These are phyloP conservation scores for Trametes versicolor DNA, from an alignment of 1,284 basidiomycete genomes.

Conservation along the genomic window DNA sequence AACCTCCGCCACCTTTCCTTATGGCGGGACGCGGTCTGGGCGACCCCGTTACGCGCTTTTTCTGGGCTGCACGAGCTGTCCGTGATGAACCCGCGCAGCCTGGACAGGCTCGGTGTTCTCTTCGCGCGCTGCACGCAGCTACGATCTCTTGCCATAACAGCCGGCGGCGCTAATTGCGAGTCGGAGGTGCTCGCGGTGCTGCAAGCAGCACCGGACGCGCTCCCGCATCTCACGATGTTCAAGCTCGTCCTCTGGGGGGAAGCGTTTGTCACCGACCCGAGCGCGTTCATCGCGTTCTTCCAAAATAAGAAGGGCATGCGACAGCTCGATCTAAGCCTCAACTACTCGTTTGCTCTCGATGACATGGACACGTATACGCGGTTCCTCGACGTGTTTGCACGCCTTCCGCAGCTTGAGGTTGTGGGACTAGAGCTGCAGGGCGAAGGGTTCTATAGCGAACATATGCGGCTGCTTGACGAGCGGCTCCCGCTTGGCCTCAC, in stretches of 20 bases:
- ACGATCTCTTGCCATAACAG: constrained; percentile 14
- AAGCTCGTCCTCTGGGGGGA: constrained; percentile 8
- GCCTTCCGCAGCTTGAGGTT: constrained; percentile 18
- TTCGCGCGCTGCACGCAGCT: constrained; percentile 17
- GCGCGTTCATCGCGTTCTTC: constrained; percentile 13
- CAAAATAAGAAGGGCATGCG: constrained; percentile 13
- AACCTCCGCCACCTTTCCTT: constrained; percentile 7
- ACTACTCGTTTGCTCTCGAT: neutral
- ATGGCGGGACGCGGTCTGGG: constrained; percentile 2
- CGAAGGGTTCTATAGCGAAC: neutral
- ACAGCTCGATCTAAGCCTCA: constrained; percentile 19
- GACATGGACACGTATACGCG: neutral
- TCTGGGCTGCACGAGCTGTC: constrained; percentile 19
- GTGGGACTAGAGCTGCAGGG: constrained; percentile 8
- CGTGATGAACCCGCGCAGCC: neutral
- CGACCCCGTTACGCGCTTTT: constrained; percentile 7
- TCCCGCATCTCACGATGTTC: constrained; percentile 25
- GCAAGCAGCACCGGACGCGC: constrained; percentile 4
- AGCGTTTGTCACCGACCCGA: neutral
- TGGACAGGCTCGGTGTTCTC: constrained; percentile 13
- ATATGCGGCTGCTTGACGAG: neutral
- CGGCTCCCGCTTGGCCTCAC: constrained; percentile 5
- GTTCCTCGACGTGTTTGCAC: neutral
- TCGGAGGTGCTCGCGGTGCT: constrained; percentile 7
- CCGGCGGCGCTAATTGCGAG: neutral